Conservation (phyloP, 352 stramenopile genomes). For the Blastocystis sp. region DNA sequence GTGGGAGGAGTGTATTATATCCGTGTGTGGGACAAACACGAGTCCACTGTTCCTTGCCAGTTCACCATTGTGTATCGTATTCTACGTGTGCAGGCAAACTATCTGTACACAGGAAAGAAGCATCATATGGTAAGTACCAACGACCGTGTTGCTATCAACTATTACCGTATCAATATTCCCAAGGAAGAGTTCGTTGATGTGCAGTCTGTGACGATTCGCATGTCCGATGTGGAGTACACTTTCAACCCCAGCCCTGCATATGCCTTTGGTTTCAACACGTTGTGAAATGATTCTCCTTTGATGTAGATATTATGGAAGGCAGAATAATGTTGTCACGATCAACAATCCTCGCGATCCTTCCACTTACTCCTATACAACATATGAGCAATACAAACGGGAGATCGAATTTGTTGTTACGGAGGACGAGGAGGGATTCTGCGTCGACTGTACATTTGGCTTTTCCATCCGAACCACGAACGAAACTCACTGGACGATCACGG, state of each 20-base stretch:
- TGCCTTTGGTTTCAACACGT: slow-evolving; percentile 5
- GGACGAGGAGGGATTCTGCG: slow-evolving; percentile 38
- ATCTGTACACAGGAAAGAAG: slow-evolving; percentile 39
- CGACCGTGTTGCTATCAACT: neutral
- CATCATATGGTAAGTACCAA: neutral
- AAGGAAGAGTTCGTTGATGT: slow-evolving; percentile 54
- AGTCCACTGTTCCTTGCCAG: neutral
- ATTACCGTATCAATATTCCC: slow-evolving; percentile 40
- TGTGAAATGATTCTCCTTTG: too few species aligned
- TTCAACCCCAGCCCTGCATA: neutral
- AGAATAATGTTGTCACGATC: neutral
- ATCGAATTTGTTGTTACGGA: slow-evolving; percentile 4
- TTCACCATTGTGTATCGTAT: slow-evolving; percentile 48
- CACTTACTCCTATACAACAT: neutral
- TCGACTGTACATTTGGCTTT: slow-evolving; percentile 48
- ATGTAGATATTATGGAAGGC: neutral
- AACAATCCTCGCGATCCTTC: slow-evolving; percentile 20
- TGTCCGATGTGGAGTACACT: neutral
- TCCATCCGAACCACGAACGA: slow-evolving; percentile 24
- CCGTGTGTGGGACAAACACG: neutral
- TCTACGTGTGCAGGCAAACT: neutral
- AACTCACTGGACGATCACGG: neutral
- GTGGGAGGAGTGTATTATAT: slow-evolving; percentile 52
- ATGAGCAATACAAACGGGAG: neutral
- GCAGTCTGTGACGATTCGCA: slow-evolving; percentile 22